Percentiles rank a stretch among this genome's conserved stretches.
Evolutionary conservation across 768 basidiomycete genomes (phyloP).

Genomic region (Leccinum barrowsii): DNA sequence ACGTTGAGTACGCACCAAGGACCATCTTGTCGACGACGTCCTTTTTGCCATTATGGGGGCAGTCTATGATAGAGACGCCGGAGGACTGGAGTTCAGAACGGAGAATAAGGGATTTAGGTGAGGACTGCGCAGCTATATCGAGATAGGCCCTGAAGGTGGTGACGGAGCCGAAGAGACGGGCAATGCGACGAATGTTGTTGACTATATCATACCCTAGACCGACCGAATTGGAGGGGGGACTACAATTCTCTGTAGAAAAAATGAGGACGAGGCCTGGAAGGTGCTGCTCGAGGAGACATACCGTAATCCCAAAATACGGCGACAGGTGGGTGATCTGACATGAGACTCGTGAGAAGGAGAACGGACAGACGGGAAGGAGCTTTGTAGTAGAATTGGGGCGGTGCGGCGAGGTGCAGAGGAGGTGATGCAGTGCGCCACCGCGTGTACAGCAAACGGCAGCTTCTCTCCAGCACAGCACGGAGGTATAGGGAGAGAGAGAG

Average conservation of each 20-base stretch:
- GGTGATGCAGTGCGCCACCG: constrained; percentile 4
- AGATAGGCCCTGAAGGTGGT: constrained; percentile 53
- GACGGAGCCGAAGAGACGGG: constrained; percentile 44
- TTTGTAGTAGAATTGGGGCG: constrained; percentile 22
- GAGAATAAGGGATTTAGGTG: constrained; percentile 28
- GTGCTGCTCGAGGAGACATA: constrained; percentile 7
- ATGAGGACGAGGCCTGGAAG: neutral
- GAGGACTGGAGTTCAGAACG: constrained; percentile 45
- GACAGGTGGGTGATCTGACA: constrained; percentile 37
- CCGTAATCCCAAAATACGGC: constrained; percentile 43
- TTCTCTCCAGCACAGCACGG: neutral
- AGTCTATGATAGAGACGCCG: constrained; percentile 40
- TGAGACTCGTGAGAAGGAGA: constrained; percentile 18
- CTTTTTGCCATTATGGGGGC: constrained; percentile 32
- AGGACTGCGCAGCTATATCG: constrained; percentile 39
- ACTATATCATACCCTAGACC: constrained; percentile 41
- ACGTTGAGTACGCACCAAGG: constrained; percentile 31
- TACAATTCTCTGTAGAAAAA: constrained; percentile 27
- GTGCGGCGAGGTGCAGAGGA: constrained; percentile 4
- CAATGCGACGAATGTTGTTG: constrained; percentile 42
- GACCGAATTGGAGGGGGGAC: constrained; percentile 27
- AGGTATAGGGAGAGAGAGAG: neutral
- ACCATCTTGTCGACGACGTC: constrained; percentile 47
- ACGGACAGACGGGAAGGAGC: constrained; percentile 1
- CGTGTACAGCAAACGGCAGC: constrained; percentile 11